These are phyloP conservation scores for Sordariomycetes sp. DNA, from an alignment of 2,329 filamentous ascomycete species.

Conservation along the genomic window DNA sequence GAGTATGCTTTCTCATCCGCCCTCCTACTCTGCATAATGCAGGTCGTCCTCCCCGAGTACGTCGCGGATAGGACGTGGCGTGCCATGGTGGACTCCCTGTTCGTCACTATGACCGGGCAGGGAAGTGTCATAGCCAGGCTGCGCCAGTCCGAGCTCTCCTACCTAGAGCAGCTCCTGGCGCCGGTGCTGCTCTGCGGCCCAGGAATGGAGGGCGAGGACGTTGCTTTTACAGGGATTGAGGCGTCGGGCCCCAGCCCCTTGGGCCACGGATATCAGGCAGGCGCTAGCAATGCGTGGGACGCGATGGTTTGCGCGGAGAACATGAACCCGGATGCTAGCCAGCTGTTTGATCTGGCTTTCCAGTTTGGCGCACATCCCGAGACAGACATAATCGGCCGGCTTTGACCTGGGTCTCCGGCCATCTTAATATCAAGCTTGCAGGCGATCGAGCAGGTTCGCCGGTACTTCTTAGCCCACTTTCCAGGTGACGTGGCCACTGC, in stretches of 20 bases:
- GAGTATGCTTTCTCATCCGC: slow-evolving; percentile 29
- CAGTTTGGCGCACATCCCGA: not conserved
- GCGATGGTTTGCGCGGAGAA: not conserved
- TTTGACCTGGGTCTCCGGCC: not conserved
- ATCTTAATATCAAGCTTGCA: too few relatives aligned
- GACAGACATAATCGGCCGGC: not conserved
- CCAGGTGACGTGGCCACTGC: too few relatives aligned
- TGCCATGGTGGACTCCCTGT: not conserved
- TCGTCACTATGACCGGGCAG: too few relatives aligned
- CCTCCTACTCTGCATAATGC: slow-evolving; percentile 24
- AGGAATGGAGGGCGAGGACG: too few relatives aligned
- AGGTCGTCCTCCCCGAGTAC: slow-evolving; percentile 9
- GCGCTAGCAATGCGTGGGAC: not conserved
- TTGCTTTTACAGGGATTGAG: too few relatives aligned
- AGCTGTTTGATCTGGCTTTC: slow-evolving; percentile 1
- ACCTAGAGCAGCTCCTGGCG: too few relatives aligned
- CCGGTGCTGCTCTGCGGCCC: too few relatives aligned
- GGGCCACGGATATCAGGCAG: not conserved
- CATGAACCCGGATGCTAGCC: not conserved
- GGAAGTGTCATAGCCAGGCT: too few relatives aligned
- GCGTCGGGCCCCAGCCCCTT: too few relatives aligned
- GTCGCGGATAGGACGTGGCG: not conserved
- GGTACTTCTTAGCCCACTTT: too few relatives aligned
- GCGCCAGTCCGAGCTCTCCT: too few relatives aligned
- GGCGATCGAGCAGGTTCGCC: too few relatives aligned